Conservation (phyloP, 345 rosid species). For the Durio zibethinus region DNA sequence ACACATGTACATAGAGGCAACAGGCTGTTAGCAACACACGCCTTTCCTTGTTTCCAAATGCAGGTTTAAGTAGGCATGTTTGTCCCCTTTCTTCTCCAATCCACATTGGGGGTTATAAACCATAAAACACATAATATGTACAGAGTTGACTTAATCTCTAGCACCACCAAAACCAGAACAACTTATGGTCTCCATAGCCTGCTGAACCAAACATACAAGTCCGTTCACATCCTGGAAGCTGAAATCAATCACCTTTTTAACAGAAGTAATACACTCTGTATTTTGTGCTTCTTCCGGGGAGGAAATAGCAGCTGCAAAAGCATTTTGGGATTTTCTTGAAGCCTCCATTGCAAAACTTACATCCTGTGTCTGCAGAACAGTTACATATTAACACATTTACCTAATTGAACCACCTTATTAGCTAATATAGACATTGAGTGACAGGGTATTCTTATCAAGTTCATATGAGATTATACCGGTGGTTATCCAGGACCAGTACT, state of each 20-base stretch:
- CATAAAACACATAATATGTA: slow-evolving; percentile 26
- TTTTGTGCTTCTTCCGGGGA: slow-evolving; percentile 38
- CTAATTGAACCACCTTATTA: slow-evolving; percentile 10
- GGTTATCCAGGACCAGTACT: neutral
- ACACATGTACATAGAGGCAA: slow-evolving; percentile 42
- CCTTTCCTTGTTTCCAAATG: slow-evolving; percentile 21
- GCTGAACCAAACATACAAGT: slow-evolving; percentile 53
- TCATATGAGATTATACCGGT: neutral
- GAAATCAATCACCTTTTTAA: slow-evolving; percentile 60
- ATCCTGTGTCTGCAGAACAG: slow-evolving; percentile 59
- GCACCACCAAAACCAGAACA: slow-evolving; percentile 33
- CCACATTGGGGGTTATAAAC: slow-evolving; percentile 9
- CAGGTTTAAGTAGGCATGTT: slow-evolving; percentile 7
- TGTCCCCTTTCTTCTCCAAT: slow-evolving; percentile 6
- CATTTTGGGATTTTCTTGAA: slow-evolving; percentile 53
- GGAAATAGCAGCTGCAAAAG: slow-evolving; percentile 45
- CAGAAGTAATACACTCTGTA: slow-evolving; percentile 38
- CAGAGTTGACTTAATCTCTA: slow-evolving; percentile 39
- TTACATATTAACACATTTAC: slow-evolving; percentile 21
- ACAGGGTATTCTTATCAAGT: neutral
- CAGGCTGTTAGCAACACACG: slow-evolving; percentile 13
- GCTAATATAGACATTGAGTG: slow-evolving; percentile 4
- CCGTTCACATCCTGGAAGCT: slow-evolving; percentile 73
- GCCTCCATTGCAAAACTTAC: slow-evolving; percentile 70
- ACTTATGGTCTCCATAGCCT: slow-evolving; percentile 52